Evolutionary conservation across 2,329 filamentous ascomycete genomes (phyloP), one percentile per base, ranked within the genome.

Genomic region (Fonsecaea pugnacius): DNA sequence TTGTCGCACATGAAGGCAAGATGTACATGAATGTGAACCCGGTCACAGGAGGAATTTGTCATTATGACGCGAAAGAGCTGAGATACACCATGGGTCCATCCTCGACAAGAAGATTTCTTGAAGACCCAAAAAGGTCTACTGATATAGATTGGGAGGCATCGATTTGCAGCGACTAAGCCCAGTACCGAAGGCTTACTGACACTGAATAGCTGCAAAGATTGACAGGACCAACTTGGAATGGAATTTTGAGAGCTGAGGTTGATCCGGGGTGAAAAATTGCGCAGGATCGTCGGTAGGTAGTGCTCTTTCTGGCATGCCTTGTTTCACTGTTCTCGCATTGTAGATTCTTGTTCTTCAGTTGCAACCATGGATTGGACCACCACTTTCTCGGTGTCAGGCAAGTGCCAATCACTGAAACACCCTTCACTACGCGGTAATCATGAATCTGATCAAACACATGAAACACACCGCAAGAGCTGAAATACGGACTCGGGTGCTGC

Each of bases 1-100:
- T 46, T 51, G 52, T 55, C 35, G 48, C 40, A 58, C 30, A 59
- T 53, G 38, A 24, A 14, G 30, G 36, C 40, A 55, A 51, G 36
- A 62, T 60, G 50, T 56, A 67, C 58, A 64, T 21, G 58, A 46
- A 57, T 43, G 40, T 51, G 57, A 51, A 21, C 57, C 46, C 57
- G 51, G 51, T 32, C 33, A 38, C 21, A 43, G 40, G 46, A 21
- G 12, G 38, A 38, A 64, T 67, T 64, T 64, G 64, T 64, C 64
- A 52, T 33, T n/a, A 36, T 21, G 9, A 46, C 7, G 27, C 5
- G 35, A 36, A 52, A 54, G 5, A 60, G 35, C 53, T 55, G 63
- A 58, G 63, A 65, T 65, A 58, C 58, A 35, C 58, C 52, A 62
- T 8, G 35, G 40, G 53, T 58, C 18, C 48, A 50, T 14, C 38